phyloP scores from a whole-genome alignment of 345 rosid genomes.

The Aquilaria malaccensis region DNA sequence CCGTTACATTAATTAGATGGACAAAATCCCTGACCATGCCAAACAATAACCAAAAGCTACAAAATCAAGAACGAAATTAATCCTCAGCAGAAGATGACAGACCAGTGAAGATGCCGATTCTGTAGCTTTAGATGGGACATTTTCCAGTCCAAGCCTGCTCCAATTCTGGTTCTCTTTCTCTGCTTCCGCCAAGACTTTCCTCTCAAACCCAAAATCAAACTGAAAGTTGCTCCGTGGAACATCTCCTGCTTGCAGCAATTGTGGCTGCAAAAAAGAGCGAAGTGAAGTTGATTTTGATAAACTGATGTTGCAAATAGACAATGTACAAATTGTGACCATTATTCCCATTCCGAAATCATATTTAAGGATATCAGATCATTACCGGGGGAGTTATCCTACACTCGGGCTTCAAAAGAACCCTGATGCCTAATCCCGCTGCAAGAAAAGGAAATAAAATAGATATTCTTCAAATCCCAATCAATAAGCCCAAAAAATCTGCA shows the following conservation, averaged over 20 bases:
- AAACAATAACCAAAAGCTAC: no score
- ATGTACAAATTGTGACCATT: background rate
- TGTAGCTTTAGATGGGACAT: conserved; percentile 33
- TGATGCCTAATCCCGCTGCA: conserved; percentile 74
- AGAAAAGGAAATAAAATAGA: conserved; percentile 1
- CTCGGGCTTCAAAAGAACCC: conserved; percentile 59
- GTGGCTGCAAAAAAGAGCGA: conserved; percentile 46
- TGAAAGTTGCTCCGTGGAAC: conserved; percentile 73
- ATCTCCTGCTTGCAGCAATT: conserved; percentile 47
- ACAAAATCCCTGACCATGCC: background rate
- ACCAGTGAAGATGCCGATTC: conserved; percentile 47
- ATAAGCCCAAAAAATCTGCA: background rate
- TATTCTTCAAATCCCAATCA: background rate
- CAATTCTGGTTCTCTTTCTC: conserved; percentile 69
- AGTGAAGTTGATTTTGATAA: no score
- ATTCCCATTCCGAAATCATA: no score
- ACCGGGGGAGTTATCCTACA: conserved; percentile 77
- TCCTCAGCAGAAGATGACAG: conserved; percentile 3
- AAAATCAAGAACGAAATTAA: background rate
- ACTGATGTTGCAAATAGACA: background rate
- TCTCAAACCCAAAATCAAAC: conserved; percentile 69
- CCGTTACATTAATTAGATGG: background rate
- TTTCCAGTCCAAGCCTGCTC: conserved; percentile 61
- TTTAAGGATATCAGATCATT: conserved; percentile 6
- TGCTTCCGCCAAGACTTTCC: conserved; percentile 59